Conservation (phyloP, 768 basidiomycete species). For the Termitomyces sp. region DNA sequence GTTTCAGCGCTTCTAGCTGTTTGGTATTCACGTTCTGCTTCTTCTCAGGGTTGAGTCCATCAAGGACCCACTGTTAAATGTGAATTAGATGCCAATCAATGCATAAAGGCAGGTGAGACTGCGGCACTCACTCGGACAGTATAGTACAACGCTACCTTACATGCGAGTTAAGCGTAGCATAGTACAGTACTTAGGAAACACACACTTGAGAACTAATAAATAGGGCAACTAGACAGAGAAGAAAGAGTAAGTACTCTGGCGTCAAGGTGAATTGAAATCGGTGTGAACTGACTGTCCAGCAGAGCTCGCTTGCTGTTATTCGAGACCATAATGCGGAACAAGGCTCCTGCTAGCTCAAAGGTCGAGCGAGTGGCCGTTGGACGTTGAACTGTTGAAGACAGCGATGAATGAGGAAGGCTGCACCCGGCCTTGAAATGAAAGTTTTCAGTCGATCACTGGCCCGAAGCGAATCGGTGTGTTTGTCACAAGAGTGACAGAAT, state of each 20-base stretch:
- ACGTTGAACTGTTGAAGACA: neutral
- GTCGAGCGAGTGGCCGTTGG: neutral
- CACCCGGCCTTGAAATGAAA: neutral
- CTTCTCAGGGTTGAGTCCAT: constrained; percentile 46
- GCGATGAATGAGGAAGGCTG: neutral
- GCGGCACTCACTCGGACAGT: constrained; percentile 56
- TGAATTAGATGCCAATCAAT: neutral
- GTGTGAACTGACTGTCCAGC: constrained; percentile 14
- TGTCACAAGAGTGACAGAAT: neutral
- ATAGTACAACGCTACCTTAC: constrained; percentile 77
- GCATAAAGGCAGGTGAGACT: neutral
- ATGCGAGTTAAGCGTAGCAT: constrained; percentile 19
- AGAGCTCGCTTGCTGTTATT: constrained; percentile 16
- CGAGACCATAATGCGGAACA: constrained; percentile 10
- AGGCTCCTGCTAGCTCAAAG: neutral
- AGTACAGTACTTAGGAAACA: constrained; percentile 11
- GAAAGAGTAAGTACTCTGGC: constrained; percentile 3
- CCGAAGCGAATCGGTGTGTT: neutral
- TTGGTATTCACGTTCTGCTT: constrained; percentile 66
- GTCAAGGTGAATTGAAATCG: neutral
- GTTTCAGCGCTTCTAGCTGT: constrained; percentile 66
- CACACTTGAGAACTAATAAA: constrained; percentile 50
- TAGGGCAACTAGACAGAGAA: constrained; percentile 39
- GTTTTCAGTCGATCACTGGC: neutral
- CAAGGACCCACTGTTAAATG: constrained; percentile 58